phyloP scores from a whole-genome alignment of 768 basidiomycete genomes.

The Russula brevipes region DNA sequence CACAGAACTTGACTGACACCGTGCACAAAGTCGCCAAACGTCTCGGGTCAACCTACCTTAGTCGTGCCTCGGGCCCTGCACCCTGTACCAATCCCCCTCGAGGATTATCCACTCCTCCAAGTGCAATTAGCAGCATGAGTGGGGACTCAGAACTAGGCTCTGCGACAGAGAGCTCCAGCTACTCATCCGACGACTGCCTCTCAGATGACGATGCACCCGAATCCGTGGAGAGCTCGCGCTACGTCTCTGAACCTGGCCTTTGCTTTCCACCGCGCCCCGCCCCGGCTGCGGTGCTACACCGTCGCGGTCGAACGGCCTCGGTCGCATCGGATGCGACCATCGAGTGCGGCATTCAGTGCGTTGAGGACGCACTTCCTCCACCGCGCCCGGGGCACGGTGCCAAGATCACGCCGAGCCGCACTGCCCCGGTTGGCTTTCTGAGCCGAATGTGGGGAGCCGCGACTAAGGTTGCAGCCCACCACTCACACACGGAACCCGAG shows the following conservation, averaged over 20 bases:
- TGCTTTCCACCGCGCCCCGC: constrained; percentile 43
- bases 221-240: constrained; percentile 2
- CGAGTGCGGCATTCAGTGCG: constrained; percentile 12
- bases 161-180: constrained; percentile 17
- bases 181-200: constrained; percentile 20
- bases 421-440: constrained; percentile 45
- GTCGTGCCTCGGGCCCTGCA: constrained; percentile 25
- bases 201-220: constrained; percentile 43
- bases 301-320: constrained; percentile 19
- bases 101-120: constrained; percentile 14
- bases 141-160: constrained; percentile 24
- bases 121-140: constrained; percentile 19
- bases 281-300: constrained; percentile 38
- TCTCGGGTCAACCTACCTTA: constrained; percentile 41
- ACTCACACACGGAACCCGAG: constrained; percentile 18
- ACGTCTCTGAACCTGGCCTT: constrained; percentile 25
- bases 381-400: constrained; percentile 21
- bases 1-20: constrained; percentile 42
- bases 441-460: constrained; percentile 74
- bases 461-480: constrained; percentile 34
- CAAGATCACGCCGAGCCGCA: constrained; percentile 28
- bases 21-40: constrained; percentile 58
- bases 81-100: constrained; percentile 7
- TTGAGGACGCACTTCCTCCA: not conserved
- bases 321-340: constrained; percentile 25